Evolutionary conservation across 768 basidiomycete species (phyloP).

Genomic region (Leccinum barrowsii): DNA sequence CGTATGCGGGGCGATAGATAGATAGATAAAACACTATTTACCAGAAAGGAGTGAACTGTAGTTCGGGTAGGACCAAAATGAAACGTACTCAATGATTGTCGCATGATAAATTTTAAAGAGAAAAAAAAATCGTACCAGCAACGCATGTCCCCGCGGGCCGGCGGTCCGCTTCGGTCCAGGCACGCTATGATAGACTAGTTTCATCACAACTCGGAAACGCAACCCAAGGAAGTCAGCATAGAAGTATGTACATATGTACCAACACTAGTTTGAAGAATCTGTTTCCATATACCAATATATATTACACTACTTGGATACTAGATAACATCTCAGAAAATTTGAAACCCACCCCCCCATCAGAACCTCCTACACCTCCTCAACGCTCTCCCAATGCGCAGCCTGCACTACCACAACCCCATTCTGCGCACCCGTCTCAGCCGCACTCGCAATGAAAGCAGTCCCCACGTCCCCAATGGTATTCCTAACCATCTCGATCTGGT

Average conservation of each 20-base stretch:
- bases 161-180: background rate
- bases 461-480: constrained; percentile 87
- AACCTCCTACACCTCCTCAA: constrained; percentile 2
- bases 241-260: no score
- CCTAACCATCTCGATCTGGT: constrained; percentile 39
- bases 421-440: constrained; percentile 50
- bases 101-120: background rate
- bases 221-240: background rate
- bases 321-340: background rate
- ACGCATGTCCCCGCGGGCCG: background rate
- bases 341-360: background rate
- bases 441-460: constrained; percentile 61
- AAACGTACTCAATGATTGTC: background rate
- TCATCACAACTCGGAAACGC: background rate
- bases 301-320: background rate
- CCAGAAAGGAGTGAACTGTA: background rate
- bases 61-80: background rate
- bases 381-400: constrained; percentile 36
- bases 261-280: no score
- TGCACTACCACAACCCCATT: constrained; percentile 69
- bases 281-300: no score
- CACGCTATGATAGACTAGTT: no score
- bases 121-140: background rate
- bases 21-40: background rate
- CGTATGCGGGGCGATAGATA: background rate